Evolutionary conservation across 2,329 filamentous ascomycete genomes (phyloP).

Genomic region (Mycosphaerella sp.): DNA sequence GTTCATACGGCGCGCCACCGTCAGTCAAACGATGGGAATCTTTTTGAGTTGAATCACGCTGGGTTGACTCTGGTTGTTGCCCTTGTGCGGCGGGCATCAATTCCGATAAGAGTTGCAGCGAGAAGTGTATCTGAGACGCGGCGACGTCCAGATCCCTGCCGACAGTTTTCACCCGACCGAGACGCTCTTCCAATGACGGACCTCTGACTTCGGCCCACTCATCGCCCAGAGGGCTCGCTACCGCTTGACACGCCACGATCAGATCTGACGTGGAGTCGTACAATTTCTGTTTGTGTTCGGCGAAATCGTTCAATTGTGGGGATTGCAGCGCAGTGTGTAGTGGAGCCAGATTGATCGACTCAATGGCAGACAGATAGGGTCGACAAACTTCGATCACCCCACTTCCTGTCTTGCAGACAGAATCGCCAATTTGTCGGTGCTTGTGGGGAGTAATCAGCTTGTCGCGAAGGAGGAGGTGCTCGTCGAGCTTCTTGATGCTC

Average conservation of each 20-base stretch:
- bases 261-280: conserved; percentile 93
- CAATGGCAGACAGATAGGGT: conserved; percentile 81
- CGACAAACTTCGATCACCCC: conserved; percentile 83
- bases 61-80: conserved; percentile 24
- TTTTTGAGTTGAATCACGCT: conserved; percentile 2
- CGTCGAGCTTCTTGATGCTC: conserved; percentile 79
- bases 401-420: conserved; percentile 68
- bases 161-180: conserved; percentile 72
- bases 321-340: conserved; percentile 73
- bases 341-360: conserved; percentile 82
- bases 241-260: conserved; percentile 76
- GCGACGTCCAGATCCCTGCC: conserved; percentile 77
- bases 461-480: conserved; percentile 68
- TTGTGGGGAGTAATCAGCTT: conserved; percentile 73
- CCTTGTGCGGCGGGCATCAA: conserved; percentile 55
- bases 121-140: conserved; percentile 80
- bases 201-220: conserved; percentile 94
- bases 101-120: conserved; percentile 79
- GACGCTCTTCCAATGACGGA: conserved; percentile 77
- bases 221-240: conserved; percentile 85
- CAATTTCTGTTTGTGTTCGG: conserved; percentile 81
- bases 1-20: conserved; percentile 28
- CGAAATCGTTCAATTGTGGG: conserved; percentile 80
- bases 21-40: conserved; percentile 33
- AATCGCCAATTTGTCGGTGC: conserved; percentile 75